Base-by-base conservation (phyloP, 306 rosid species). In the Begonia masoniana region DNA sequence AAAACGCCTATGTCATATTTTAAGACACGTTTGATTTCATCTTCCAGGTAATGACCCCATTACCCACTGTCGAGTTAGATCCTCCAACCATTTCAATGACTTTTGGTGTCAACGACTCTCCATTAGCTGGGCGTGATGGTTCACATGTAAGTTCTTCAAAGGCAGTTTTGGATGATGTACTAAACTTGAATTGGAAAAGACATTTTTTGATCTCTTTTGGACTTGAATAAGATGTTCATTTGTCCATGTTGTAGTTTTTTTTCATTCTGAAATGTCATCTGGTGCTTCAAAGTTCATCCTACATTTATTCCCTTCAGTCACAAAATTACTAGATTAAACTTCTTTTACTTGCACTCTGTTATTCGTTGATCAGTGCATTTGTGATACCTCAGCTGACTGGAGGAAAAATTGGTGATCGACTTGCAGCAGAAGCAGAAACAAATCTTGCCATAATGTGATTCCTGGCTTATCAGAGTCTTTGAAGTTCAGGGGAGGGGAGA, bases 401-500 rank as follows among this genome's bases (percentile, higher is more conserved):
- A 57, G 94, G 99, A 21, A 83, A 45, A 76, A 91, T 86, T 73
- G 94, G 99, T 39, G 86, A 79, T 55, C 88, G 99, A 14, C 67
- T 91, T 54, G 63, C 74, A 78, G 92, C 96, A 54, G 99, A 91
- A 83, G 81, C 99, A 13, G 99, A 91, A 76, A 91, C 99, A 51
- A 91, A 91, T 74, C 95, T 91, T 57, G 99, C 99, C 61, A 83
- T 91, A 68, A 86, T 83, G 96, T 86, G 69, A 78, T 91, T 61
- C 96, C 99, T 13, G 99, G 96, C 61, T 63, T 86, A 65, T 77
- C 94, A 43, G 99, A 91, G 46, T 78, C 96, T 42, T 31, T 67
- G 99, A 91, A 84, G 99, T 91, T 70, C 99, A 86, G 74, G 99
- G 99, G 68, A 84, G 96, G 66, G 99, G 99, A 74, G 99, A 91